These are phyloP conservation scores for Jamesozyma jinghongensis DNA, from an alignment of 805 yeast species.

Conservation along the genomic window DNA sequence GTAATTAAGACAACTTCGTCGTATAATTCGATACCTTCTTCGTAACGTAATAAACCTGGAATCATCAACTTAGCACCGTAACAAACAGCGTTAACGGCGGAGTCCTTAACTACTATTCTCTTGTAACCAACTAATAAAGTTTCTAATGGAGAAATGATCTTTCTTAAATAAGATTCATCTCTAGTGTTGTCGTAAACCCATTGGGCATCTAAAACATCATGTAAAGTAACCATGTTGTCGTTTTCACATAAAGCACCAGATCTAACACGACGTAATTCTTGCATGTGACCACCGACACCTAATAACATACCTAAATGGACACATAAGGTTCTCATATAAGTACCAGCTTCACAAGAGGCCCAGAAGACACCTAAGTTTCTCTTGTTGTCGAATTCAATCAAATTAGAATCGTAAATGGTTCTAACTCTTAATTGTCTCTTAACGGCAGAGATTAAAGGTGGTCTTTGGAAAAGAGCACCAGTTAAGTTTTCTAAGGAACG, in stretches of 20 bases:
- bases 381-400: conserved; percentile 90
- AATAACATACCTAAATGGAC: conserved; percentile 97
- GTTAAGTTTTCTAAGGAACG: conserved; percentile 88
- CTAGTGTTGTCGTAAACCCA: conserved; percentile 95
- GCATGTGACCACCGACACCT: conserved; percentile 99
- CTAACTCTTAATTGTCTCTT: conserved; percentile 98
- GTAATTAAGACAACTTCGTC: conserved; percentile 98
- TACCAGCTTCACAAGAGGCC: conserved; percentile 99
- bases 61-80: conserved; percentile 99
- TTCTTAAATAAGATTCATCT: conserved; percentile 92
- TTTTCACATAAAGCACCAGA: conserved; percentile 90
- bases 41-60: conserved; percentile 96
- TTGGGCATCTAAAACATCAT: conserved; percentile 97
- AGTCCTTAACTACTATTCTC: conserved; percentile 89
- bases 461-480: conserved; percentile 98
- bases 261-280: conserved; percentile 97
- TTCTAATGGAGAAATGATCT: conserved; percentile 90
- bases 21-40: conserved; percentile 92
- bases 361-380: conserved; percentile 96
- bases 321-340: conserved; percentile 98
- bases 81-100: conserved; percentile 96
- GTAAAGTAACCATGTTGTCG: conserved; percentile 89
- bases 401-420: conserved; percentile 91
- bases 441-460: conserved; percentile 97
- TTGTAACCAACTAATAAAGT: conserved; percentile 89